phyloP scores from a whole-genome alignment of 176 grass and related monocot genomes.

The Elaeis guineensis region DNA sequence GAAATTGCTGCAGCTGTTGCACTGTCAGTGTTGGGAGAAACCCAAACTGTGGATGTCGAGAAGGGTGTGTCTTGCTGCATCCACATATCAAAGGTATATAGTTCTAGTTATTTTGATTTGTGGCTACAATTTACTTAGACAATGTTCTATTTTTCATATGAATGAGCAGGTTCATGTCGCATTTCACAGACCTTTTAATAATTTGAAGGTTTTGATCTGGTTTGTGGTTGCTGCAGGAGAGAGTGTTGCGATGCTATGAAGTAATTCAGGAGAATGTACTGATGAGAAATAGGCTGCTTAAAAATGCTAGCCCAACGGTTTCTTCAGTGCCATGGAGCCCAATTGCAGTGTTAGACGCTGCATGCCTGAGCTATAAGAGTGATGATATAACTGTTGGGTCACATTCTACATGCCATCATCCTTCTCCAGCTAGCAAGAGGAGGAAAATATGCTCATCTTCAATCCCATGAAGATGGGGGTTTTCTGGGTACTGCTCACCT shows the following conservation, averaged over 20 bases:
- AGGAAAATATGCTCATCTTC: too few species aligned
- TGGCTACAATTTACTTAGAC: not conserved
- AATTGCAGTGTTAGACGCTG: slow-evolving; percentile 71
- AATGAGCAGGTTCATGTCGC: too few species aligned
- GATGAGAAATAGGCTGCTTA: slow-evolving; percentile 34
- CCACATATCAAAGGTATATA: slow-evolving; percentile 59
- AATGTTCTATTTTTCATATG: not conserved
- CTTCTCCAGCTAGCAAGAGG: too few species aligned
- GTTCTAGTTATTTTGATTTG: slow-evolving; percentile 2
- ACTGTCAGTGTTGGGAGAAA: slow-evolving; percentile 47
- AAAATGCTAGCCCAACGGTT: slow-evolving; percentile 34
- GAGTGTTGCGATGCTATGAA: slow-evolving; percentile 60
- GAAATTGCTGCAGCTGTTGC: slow-evolving; percentile 76
- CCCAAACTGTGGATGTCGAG: slow-evolving; percentile 42
- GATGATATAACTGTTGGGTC: too few species aligned
- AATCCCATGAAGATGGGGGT: too few species aligned
- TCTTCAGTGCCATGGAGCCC: slow-evolving; percentile 69
- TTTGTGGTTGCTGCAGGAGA: slow-evolving; percentile 39
- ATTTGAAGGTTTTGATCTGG: too few species aligned
- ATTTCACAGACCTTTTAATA: too few species aligned
- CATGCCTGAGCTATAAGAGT: slow-evolving; percentile 33
- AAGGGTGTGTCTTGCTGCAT: slow-evolving; percentile 45
- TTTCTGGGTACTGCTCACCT: not conserved
- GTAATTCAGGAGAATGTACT: slow-evolving; percentile 64
- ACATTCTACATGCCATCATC: too few species aligned